These are phyloP conservation scores for Xylaria hypoxylon DNA, from an alignment of 2,329 filamentous ascomycete species.

Conservation along the genomic window DNA sequence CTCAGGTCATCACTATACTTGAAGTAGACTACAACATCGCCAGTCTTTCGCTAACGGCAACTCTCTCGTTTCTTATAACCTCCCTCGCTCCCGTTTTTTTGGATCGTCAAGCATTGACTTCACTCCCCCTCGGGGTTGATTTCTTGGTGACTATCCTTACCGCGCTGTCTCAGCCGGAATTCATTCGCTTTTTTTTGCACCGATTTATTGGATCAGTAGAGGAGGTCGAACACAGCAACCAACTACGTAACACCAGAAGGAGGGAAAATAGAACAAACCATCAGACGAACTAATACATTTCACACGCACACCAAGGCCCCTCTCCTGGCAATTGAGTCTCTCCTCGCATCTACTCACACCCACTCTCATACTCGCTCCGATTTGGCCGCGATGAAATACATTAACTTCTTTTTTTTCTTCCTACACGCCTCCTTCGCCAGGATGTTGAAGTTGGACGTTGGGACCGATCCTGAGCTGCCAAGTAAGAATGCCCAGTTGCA, in stretches of 20 bases:
- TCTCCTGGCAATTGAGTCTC: background rate
- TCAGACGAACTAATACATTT: constrained; percentile 5
- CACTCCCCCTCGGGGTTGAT: constrained; percentile 40
- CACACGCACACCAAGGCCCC: background rate
- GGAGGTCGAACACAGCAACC: constrained; percentile 36
- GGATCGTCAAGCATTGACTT: constrained; percentile 57
- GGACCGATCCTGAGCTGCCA: constrained; percentile 40
- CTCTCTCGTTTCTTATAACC: constrained; percentile 35
- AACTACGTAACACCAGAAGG: constrained; percentile 10
- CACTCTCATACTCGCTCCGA: constrained; percentile 1
- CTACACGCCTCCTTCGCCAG: constrained; percentile 37
- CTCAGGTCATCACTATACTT: constrained; percentile 13
- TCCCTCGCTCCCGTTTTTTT: constrained; percentile 57
- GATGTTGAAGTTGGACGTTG: constrained; percentile 40
- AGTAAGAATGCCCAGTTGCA: constrained; percentile 34
- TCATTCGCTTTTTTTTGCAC: constrained; percentile 46
- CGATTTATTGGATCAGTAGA: constrained; percentile 47
- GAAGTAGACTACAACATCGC: constrained; percentile 37
- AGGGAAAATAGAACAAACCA: constrained; percentile 1
- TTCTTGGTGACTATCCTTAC: constrained; percentile 51
- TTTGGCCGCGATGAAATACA: constrained; percentile 41
- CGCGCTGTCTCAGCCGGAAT: constrained; percentile 36
- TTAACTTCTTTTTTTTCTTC: constrained; percentile 36
- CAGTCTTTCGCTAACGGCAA: constrained; percentile 21
- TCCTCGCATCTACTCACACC: background rate